These are phyloP conservation scores for Talaromyces pinophilus DNA, from an alignment of 2,329 filamentous ascomycete genomes.

Conservation along the genomic window DNA sequence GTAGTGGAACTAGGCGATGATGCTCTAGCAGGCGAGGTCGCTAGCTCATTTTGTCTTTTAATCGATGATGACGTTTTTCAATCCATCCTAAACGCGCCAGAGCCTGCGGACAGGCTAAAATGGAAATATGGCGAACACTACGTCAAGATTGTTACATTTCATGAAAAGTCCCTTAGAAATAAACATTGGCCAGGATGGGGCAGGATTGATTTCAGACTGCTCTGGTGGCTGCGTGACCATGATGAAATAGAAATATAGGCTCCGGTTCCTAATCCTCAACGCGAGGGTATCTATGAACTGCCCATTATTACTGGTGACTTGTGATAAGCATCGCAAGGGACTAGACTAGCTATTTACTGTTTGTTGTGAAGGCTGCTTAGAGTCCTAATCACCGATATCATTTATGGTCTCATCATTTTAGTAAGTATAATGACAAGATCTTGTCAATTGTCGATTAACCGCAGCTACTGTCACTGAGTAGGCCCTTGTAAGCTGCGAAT, in stretches of 20 bases:
- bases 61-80: background rate
- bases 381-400: too few species aligned
- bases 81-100: constrained; percentile 1
- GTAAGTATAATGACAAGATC: too few species aligned
- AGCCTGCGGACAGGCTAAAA: background rate
- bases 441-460: too few species aligned
- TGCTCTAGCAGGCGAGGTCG: background rate
- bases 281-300: background rate
- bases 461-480: too few species aligned
- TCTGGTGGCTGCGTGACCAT: background rate
- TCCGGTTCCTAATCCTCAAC: background rate
- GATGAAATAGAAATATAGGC: constrained; percentile 7
- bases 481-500: too few species aligned
- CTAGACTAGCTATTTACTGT: too few species aligned
- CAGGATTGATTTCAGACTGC: constrained; percentile 8
- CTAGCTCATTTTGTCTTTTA: background rate
- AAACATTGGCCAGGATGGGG: constrained; percentile 11
- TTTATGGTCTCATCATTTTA: too few species aligned
- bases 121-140: background rate
- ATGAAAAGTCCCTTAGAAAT: background rate
- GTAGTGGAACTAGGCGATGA: background rate
- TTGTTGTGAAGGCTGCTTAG: too few species aligned
- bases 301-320: background rate
- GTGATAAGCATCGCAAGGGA: too few species aligned
- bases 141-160: background rate